phyloP scores from a whole-genome alignment of 352 stramenopile genomes.

The Thraustochytrium striatum region DNA sequence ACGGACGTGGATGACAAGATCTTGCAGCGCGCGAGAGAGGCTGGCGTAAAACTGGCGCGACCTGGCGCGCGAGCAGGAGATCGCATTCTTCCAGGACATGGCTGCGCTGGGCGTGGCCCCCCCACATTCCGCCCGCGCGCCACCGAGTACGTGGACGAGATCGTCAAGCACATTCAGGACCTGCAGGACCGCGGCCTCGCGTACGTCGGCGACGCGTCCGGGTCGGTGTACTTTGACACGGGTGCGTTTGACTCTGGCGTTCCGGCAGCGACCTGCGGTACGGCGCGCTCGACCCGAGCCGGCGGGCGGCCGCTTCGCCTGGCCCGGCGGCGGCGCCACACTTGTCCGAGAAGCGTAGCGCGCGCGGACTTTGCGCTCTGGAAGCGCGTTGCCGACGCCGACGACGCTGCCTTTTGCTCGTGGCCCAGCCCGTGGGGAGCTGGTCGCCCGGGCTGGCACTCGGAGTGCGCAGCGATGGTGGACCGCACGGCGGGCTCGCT shows the following conservation, averaged over 20 bases:
- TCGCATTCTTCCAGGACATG: conserved; percentile 97
- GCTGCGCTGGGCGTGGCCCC: conserved; percentile 68
- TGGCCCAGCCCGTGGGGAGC: conserved; percentile 91
- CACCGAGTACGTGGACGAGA: conserved; percentile 78
- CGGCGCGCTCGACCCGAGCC: conserved; percentile 83
- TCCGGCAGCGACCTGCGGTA: conserved; percentile 78
- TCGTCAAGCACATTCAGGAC: conserved; percentile 75
- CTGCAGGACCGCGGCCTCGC: conserved; percentile 77
- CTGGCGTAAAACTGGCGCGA: too few species aligned
- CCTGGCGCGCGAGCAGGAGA: conserved; percentile 77
- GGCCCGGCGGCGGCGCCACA: background rate
- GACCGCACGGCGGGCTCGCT: conserved; percentile 8
- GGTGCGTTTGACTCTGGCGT: conserved; percentile 55
- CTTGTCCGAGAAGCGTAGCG: conserved; percentile 81
- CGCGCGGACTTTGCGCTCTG: conserved; percentile 94
- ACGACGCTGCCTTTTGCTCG: conserved; percentile 82
- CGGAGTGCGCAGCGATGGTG: conserved; percentile 94
- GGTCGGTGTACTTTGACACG: conserved; percentile 84
- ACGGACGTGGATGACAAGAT: conserved; percentile 99
- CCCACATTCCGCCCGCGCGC: conserved; percentile 61
- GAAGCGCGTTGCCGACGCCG: conserved; percentile 74
- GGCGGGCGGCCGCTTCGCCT: conserved; percentile 63
- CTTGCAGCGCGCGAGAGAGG: conserved; percentile 73
- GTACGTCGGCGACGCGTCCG: conserved; percentile 71
- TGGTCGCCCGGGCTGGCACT: conserved; percentile 94